phyloP scores from a whole-genome alignment of 2,329 filamentous ascomycete species.

The Colletotrichum paranaense region DNA sequence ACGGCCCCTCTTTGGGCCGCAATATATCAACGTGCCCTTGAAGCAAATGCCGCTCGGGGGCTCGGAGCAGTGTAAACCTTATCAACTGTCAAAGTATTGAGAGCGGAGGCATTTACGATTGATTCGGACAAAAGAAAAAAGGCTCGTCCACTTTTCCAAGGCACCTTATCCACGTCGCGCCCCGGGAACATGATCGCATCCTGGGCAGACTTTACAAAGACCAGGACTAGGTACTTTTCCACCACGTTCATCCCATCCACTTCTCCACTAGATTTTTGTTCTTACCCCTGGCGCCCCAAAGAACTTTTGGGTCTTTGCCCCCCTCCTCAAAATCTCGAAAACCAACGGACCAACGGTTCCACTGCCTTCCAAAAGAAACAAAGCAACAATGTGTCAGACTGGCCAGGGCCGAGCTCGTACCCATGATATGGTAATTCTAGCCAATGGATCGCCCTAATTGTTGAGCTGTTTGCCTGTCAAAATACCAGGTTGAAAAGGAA shows the following conservation, averaged over 20 bases:
- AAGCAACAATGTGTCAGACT: neutral
- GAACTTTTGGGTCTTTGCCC: conserved; percentile 7
- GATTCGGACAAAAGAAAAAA: neutral
- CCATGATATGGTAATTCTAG: conserved; percentile 7
- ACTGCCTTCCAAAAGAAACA: conserved; percentile 28
- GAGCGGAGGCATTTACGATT: conserved; percentile 5
- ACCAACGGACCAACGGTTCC: neutral
- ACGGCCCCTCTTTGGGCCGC: conserved; percentile 5
- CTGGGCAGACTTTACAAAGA: neutral
- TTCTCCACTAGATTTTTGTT: conserved; percentile 5
- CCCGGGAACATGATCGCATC: conserved; percentile 11
- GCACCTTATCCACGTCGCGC: conserved; percentile 6
- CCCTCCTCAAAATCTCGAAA: neutral
- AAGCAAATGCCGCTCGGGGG: neutral
- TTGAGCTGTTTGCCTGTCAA: conserved; percentile 1
- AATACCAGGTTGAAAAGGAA: neutral
- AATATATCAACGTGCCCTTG: neutral
- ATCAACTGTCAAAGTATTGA: neutral
- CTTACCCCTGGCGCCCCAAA: conserved; percentile 3
- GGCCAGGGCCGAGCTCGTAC: neutral
- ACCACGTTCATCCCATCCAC: conserved; percentile 25
- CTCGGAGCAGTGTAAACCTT: conserved; percentile 17
- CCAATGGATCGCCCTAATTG: conserved; percentile 1
- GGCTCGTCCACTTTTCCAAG: conserved; percentile 20
- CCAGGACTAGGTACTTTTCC: conserved; percentile 12